phyloP scores from a whole-genome alignment of 192 early-diverging fungal genomes.

The Lobosporangium transversale region DNA sequence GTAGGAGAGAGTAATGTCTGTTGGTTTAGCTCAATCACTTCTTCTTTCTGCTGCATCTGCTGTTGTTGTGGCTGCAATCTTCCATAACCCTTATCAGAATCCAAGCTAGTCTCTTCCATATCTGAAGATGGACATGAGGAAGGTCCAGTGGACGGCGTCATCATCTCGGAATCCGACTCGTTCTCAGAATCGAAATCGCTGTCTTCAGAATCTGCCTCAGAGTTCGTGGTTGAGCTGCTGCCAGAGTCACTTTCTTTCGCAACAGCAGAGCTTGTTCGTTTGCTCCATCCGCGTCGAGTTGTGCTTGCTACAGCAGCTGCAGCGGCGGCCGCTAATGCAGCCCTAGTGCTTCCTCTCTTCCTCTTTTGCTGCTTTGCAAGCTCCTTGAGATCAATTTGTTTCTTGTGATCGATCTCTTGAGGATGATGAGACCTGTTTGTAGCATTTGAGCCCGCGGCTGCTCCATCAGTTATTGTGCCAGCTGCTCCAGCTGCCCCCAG shows the following conservation, averaged over 20 bases:
- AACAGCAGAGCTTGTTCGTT: background rate
- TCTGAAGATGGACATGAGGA: conserved; percentile 9
- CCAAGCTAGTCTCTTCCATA: background rate
- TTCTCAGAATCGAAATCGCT: background rate
- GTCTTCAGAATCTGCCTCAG: conserved; percentile 4
- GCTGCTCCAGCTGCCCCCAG: background rate
- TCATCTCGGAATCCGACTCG: conserved; percentile 3
- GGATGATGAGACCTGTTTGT: conserved; percentile 11
- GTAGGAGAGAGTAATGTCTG: conserved; percentile 15
- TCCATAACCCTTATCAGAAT: background rate
- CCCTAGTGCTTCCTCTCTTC: background rate
- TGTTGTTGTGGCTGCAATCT: conserved; percentile 1
- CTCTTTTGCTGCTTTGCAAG: background rate
- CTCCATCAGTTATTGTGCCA: background rate
- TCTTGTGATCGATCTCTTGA: conserved; percentile 10
- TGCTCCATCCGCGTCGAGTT: background rate
- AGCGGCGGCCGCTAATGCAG: background rate
- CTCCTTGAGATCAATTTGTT: background rate
- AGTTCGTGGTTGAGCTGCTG: background rate
- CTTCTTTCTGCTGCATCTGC: background rate
- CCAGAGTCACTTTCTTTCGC: background rate
- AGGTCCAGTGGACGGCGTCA: background rate
- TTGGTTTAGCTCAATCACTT: conserved; percentile 33
- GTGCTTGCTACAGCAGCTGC: background rate
- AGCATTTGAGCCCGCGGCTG: too few relatives aligned